These are phyloP conservation scores for Wickerhamomyces sp. DNA, from an alignment of 1,139 yeast genomes.

Conservation along the genomic window DNA sequence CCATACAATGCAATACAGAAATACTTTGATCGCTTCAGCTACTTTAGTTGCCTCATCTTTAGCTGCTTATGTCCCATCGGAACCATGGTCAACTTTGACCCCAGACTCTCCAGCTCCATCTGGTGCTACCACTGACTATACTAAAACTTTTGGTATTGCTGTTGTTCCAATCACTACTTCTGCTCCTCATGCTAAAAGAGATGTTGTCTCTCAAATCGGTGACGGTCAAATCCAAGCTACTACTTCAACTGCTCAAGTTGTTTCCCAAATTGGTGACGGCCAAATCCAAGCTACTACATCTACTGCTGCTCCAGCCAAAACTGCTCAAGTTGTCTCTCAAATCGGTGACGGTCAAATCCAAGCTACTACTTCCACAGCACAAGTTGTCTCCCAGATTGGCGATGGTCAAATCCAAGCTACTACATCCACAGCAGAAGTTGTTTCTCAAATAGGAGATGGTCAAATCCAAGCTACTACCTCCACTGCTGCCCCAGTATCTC, in stretches of 20 bases:
- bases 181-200: slow-evolving; percentile 19
- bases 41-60: slow-evolving; percentile 44
- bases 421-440: slow-evolving; percentile 14
- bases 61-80: slow-evolving; percentile 66
- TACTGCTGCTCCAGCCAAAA: no score
- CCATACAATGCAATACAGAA: slow-evolving; percentile 30
- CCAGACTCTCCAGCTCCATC: slow-evolving; percentile 49
- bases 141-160: slow-evolving; percentile 65
- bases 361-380: slow-evolving; percentile 23
- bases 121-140: slow-evolving; percentile 60
- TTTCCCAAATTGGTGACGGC: slow-evolving; percentile 28
- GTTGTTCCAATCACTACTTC: slow-evolving; percentile 48
- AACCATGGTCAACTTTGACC: slow-evolving; percentile 71
- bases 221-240: slow-evolving; percentile 26
- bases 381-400: slow-evolving; percentile 28
- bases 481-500: slow-evolving; percentile 8
- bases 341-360: slow-evolving; percentile 31
- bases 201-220: slow-evolving; percentile 31
- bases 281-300: slow-evolving; percentile 27
- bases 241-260: slow-evolving; percentile 21
- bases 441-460: slow-evolving; percentile 31
- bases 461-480: slow-evolving; percentile 21
- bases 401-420: slow-evolving; percentile 25
- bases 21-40: slow-evolving; percentile 36
- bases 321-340: slow-evolving; percentile 26